These are phyloP conservation scores for Echites panduratus DNA, from an alignment of 257 asterid genomes.

Conservation along the genomic window DNA sequence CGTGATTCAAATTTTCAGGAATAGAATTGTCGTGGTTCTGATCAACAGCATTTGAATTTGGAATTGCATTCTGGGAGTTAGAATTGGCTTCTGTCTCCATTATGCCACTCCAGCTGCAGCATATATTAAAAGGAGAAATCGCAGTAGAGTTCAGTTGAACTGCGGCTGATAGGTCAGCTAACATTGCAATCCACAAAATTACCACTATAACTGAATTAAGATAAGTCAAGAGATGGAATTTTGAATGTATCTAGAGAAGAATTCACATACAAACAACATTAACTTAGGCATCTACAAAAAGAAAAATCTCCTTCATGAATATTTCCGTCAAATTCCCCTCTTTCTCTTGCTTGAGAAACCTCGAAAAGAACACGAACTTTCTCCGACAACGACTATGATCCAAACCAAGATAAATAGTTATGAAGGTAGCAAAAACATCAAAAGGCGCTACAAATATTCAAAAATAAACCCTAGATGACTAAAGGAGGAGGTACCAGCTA, in stretches of 20 bases:
- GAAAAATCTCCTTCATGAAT: neutral
- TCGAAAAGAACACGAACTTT: neutral
- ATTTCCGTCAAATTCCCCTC: neutral
- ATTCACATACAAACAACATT: neutral
- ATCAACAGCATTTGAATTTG: constrained; percentile 23
- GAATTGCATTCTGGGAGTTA: constrained; percentile 28
- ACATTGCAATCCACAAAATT: neutral
- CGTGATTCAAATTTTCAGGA: constrained; percentile 33
- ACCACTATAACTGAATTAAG: neutral
- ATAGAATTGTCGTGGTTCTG: constrained; percentile 36
- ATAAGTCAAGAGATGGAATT: neutral
- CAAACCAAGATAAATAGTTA: neutral
- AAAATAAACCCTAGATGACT: neutral
- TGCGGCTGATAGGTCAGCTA: neutral
- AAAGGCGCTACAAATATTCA: neutral
- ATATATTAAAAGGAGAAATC: neutral
- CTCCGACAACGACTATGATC: neutral
- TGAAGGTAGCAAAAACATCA: neutral
- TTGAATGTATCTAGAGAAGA: neutral
- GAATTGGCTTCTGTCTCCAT: constrained; percentile 35
- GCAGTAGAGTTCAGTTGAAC: neutral
- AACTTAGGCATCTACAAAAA: neutral
- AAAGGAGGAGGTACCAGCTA: neutral
- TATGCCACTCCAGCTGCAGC: constrained; percentile 14
- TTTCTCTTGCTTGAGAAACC: neutral